Percentiles rank a stretch among this genome's conserved stretches.
Conservation (phyloP, 1,139 yeast species). For the Suhomyces chickasaworum region DNA sequence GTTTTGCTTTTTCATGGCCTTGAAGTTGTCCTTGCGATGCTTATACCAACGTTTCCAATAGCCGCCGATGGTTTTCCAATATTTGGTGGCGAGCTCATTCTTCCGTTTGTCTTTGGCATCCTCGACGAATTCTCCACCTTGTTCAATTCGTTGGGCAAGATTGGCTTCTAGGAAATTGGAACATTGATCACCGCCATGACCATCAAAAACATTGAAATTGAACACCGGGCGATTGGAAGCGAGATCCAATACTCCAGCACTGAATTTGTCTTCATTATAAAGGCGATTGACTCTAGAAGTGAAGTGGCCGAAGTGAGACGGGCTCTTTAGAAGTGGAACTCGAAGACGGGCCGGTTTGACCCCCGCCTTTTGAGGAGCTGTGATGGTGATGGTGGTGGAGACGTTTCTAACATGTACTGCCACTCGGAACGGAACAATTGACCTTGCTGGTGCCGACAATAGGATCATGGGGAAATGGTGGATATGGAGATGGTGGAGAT, state of each 20-base stretch:
- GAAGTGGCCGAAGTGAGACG: slow-evolving; percentile 79
- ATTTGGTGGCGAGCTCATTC: slow-evolving; percentile 48
- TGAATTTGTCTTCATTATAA: slow-evolving; percentile 79
- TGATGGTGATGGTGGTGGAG: slow-evolving; percentile 31
- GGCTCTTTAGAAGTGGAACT: slow-evolving; percentile 65
- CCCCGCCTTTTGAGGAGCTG: slow-evolving; percentile 26
- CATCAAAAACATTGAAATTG: slow-evolving; percentile 80
- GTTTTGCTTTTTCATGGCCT: slow-evolving; percentile 30
- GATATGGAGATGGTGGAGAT: not conserved
- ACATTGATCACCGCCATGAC: slow-evolving; percentile 89
- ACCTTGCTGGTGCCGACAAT: not conserved
- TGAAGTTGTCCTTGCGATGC: slow-evolving; percentile 48
- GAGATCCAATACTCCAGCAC: slow-evolving; percentile 56
- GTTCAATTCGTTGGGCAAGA: slow-evolving; percentile 60
- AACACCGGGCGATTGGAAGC: slow-evolving; percentile 36
- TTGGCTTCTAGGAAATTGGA: slow-evolving; percentile 57
- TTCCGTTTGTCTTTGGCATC: slow-evolving; percentile 21
- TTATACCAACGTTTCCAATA: slow-evolving; percentile 84
- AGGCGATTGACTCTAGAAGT: slow-evolving; percentile 74
- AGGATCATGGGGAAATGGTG: not conserved
- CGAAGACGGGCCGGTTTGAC: slow-evolving; percentile 32
- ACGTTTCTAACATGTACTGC: not conserved
- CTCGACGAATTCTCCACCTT: slow-evolving; percentile 25
- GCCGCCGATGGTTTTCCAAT: slow-evolving; percentile 68
- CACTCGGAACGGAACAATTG: not conserved